Conservation (phyloP, 2,329 filamentous ascomycete species). For the Erysiphe pulchra region DNA sequence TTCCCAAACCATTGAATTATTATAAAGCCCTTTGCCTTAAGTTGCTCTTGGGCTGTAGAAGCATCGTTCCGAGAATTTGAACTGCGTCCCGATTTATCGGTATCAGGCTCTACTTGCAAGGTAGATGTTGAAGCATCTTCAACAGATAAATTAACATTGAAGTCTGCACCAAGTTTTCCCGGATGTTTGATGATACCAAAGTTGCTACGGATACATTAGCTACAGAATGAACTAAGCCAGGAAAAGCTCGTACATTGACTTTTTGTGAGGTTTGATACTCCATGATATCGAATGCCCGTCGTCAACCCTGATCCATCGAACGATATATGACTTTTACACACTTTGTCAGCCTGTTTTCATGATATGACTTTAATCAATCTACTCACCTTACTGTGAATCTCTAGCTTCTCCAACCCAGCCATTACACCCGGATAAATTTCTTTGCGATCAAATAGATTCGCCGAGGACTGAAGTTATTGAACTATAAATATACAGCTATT, state of each 20-base stretch:
- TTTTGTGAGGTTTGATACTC: constrained; percentile 94
- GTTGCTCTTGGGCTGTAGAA: constrained; percentile 32
- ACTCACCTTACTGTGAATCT: constrained; percentile 86
- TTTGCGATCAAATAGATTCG: neutral
- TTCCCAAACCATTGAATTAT: constrained; percentile 71
- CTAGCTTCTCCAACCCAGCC: constrained; percentile 88
- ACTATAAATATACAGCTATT: too few species aligned
- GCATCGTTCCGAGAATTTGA: constrained; percentile 28
- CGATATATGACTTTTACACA: constrained; percentile 59
- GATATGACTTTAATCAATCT: neutral
- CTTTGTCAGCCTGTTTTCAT: constrained; percentile 4
- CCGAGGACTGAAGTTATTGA: neutral
- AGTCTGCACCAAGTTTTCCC: constrained; percentile 22
- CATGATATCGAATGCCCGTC: constrained; percentile 84
- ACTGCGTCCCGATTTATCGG: constrained; percentile 10
- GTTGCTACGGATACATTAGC: constrained; percentile 28
- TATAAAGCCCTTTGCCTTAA: constrained; percentile 41
- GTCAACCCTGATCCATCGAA: constrained; percentile 86
- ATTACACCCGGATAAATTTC: constrained; percentile 20
- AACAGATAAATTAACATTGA: constrained; percentile 4
- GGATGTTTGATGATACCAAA: constrained; percentile 97
- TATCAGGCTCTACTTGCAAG: constrained; percentile 6
- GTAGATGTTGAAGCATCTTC: constrained; percentile 5
- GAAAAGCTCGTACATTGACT: constrained; percentile 42
- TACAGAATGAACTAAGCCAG: neutral